Base-by-base conservation (phyloP, 768 basidiomycete species). In the Lentinula sp. region DNA sequence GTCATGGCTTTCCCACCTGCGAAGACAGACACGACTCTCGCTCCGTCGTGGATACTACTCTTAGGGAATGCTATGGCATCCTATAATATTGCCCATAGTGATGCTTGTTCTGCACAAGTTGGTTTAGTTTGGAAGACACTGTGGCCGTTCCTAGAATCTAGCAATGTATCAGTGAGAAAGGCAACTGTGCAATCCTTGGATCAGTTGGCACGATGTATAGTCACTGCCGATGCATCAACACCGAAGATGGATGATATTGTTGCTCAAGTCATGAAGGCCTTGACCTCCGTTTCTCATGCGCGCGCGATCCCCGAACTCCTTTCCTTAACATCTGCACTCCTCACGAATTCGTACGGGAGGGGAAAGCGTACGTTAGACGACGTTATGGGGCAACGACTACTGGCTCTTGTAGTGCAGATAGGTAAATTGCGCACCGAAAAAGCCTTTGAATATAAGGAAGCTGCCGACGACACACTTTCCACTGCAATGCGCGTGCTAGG, bases 381-480 rank as follows among this genome's bases (percentile, higher is more conserved):
- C 69, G 68, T 73, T 18, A 76, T 97, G 4, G n/a, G 43, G 16
- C 35, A 52, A 42, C 48, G 49, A 41, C 76, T 95, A 33, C 69
- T 89, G 55, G 84, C 86, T 42, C 69, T 95, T 43, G 80, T 98
- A 48, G 73, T 80, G 62, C 84, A 84, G 61, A 78, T 96, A 23
- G 91, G 85, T 6, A 86, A 89, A 37, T 74, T 96, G 57, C 77
- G 96, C 59, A 77, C 83, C 28, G 80, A 88, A 67, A 93, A 90
- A 72, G 85, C 80, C 1, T 99, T 98, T 67, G 94, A 97, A 71
- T 83, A 90, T 73, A 95, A 93, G 71, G 95, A 95, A 69, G 85
- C 83, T 18, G 93, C 87, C 13, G 96, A 99, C 69, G 76, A 75
- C 9, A 85, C 88, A 0, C 75, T 98, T 39, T 85, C 88, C 1